Base-by-base conservation (phyloP, 176 grass and related monocot species). In the Neostapfia colusana region DNA sequence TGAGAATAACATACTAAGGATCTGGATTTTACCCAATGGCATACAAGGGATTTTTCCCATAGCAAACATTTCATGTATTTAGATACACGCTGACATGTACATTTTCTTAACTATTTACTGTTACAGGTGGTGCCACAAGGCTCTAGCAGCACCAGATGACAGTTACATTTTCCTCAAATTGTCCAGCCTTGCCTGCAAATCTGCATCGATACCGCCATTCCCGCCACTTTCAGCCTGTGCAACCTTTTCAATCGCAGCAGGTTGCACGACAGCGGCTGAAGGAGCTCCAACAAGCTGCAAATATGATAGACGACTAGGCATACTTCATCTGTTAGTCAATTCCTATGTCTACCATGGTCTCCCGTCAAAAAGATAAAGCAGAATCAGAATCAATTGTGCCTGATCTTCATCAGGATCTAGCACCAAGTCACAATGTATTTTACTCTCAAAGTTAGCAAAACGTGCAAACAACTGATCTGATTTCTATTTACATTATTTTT, bases 91-190 rank as follows among this genome's bases (percentile, higher is more conserved):
- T 45, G 26, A 31, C 25, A n/a, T 16, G 70, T 56, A 57, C 7
- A 31, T 35, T 36, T 74, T 26, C 25, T 72, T 40, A 44, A 21
- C 18, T 59, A 65, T 51, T 54, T 46, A 42, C 50, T 67, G 26
- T 16, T 41, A 39, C 23, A 70, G 43, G 18, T 21, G 9, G 58
- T 23, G 43, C 24, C 71, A 55, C 12, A 64, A 41, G 41, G 35
- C 28, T 20, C 13, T 14, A 8, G 57, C 18, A 35, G 20, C 74
- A 64, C 13, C 36, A 10, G 10, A 6, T 0, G 3, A 17, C 0
- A 44, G 62, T 73, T 71, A 93, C 90, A 93, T 93, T 73, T 68
- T 87, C 75, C 90, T 89, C 31, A 93, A 77, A 69, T 93, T 93
- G 55, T 93, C 87, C 25, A 93, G 75, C 63, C 90, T 70, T 16